Conservation (phyloP, 805 yeast genomes). For the Teunomyces tritomae region DNA sequence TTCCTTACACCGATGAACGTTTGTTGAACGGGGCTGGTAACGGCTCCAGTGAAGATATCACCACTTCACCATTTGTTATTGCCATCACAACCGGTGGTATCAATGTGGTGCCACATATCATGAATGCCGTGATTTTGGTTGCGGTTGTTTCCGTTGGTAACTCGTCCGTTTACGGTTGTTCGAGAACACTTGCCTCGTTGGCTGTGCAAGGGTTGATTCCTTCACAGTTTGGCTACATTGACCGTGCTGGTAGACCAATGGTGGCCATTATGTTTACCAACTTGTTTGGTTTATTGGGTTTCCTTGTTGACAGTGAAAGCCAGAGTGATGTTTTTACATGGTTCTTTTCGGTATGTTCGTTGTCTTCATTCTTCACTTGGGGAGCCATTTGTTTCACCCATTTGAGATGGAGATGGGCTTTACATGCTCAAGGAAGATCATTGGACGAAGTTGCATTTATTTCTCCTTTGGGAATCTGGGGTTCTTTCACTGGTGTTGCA, state of each 20-base stretch:
- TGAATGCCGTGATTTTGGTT: conserved; percentile 70
- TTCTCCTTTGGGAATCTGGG: conserved; percentile 36
- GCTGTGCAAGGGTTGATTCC: conserved; percentile 75
- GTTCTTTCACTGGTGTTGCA: conserved; percentile 32
- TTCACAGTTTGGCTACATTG: conserved; percentile 36
- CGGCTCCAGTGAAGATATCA: conserved; percentile 21
- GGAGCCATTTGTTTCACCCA: conserved; percentile 39
- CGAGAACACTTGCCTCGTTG: conserved; percentile 65
- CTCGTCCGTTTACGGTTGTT: conserved; percentile 70
- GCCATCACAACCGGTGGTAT: conserved; percentile 65
- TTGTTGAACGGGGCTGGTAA: conserved; percentile 49
- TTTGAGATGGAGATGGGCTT: conserved; percentile 40
- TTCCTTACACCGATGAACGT: conserved; percentile 50
- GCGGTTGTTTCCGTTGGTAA: conserved; percentile 77
- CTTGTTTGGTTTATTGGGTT: conserved; percentile 39
- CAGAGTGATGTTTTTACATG: conserved; percentile 37
- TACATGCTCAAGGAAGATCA: conserved; percentile 30
- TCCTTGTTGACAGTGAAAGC: conserved; percentile 31
- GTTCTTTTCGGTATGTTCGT: conserved; percentile 41
- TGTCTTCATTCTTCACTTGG: conserved; percentile 43
- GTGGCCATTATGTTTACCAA: conserved; percentile 33
- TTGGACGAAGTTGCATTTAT: conserved; percentile 34
- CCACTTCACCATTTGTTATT: conserved; percentile 75
- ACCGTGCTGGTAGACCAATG: conserved; percentile 42
- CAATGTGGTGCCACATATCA: conserved; percentile 63